phyloP scores from a whole-genome alignment of 768 basidiomycete genomes.

The Boletus edulis region DNA sequence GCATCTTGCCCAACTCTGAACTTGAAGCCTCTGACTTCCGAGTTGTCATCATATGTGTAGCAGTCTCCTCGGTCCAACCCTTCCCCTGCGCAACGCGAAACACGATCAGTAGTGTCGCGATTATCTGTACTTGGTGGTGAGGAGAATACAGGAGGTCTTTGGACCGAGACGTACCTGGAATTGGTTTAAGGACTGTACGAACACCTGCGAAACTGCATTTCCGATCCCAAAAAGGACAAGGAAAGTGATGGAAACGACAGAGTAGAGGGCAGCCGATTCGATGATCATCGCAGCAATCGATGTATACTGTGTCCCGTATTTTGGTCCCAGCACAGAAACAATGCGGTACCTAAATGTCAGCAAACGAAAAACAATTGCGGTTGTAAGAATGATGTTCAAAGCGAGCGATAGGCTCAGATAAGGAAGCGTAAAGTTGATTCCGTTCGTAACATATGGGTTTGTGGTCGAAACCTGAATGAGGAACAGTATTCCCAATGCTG shows the following conservation, averaged over 20 bases:
- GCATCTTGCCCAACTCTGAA: neutral
- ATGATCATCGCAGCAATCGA: conserved; percentile 34
- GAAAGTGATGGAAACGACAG: conserved; percentile 27
- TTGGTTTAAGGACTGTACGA: conserved; percentile 28
- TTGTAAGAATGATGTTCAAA: conserved; percentile 33
- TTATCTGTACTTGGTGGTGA: neutral
- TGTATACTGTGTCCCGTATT: conserved; percentile 27
- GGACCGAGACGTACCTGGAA: conserved; percentile 21
- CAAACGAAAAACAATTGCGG: conserved; percentile 31
- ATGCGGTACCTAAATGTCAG: conserved; percentile 16
- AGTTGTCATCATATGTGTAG: neutral
- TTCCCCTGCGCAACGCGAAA: conserved; percentile 10
- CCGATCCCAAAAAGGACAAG: conserved; percentile 24
- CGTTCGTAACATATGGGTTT: conserved; percentile 6
- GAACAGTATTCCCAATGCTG: conserved; percentile 9
- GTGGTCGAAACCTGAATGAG: conserved; percentile 12
- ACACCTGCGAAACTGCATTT: conserved; percentile 25
- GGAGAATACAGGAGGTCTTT: neutral
- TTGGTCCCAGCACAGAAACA: conserved; percentile 16
- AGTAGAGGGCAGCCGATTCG: conserved; percentile 35
- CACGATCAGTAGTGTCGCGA: conserved; percentile 8
- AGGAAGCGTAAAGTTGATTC: conserved; percentile 14
- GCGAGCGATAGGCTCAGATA: conserved; percentile 30
- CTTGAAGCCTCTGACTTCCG: neutral
- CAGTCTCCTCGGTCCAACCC: conserved; percentile 1